A percentile compares a stretch with the other conserved stretches of the same genome.
These are phyloP conservation scores for Tetradesmus lagerheimii DNA, from an alignment of 139 green algal genomes.

Conservation along the genomic window DNA sequence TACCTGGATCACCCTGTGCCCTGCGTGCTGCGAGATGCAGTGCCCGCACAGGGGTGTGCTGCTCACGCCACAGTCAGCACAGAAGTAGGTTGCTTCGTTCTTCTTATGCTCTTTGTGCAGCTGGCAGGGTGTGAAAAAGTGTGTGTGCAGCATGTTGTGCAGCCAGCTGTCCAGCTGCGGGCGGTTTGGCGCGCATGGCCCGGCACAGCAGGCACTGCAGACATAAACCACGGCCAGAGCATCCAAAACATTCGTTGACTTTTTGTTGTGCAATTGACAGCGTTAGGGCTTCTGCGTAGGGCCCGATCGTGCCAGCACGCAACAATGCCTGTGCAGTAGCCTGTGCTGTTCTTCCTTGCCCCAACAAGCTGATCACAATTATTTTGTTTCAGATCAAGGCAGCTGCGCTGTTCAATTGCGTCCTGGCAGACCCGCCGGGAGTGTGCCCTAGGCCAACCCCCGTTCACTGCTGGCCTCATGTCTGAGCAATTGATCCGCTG, in stretches of 20 bases:
- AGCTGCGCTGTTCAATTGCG: neutral
- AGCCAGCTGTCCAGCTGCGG: constrained; percentile 30
- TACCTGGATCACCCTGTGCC: constrained; percentile 63
- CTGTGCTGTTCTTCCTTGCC: neutral
- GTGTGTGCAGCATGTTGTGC: constrained; percentile 36
- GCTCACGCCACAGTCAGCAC: constrained; percentile 48
- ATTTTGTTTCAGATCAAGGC: neutral
- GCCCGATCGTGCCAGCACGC: neutral
- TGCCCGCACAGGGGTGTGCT: constrained; percentile 57
- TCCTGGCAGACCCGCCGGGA: neutral
- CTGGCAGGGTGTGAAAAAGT: constrained; percentile 45
- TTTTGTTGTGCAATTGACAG: neutral
- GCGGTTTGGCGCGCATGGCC: neutral
- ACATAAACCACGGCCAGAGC: neutral
- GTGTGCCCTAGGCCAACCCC: neutral
- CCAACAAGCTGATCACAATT: neutral
- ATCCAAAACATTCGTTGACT: neutral
- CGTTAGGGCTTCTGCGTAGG: neutral
- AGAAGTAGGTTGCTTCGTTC: constrained; percentile 65
- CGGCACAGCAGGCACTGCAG: neutral
- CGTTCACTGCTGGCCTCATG: neutral
- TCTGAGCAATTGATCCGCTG: neutral
- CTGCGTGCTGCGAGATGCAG: constrained; percentile 59
- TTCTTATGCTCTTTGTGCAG: constrained; percentile 44
- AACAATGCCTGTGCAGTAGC: neutral